Base-by-base conservation (phyloP, 2,329 filamentous ascomycete genomes). In the Neonectria sp. region DNA sequence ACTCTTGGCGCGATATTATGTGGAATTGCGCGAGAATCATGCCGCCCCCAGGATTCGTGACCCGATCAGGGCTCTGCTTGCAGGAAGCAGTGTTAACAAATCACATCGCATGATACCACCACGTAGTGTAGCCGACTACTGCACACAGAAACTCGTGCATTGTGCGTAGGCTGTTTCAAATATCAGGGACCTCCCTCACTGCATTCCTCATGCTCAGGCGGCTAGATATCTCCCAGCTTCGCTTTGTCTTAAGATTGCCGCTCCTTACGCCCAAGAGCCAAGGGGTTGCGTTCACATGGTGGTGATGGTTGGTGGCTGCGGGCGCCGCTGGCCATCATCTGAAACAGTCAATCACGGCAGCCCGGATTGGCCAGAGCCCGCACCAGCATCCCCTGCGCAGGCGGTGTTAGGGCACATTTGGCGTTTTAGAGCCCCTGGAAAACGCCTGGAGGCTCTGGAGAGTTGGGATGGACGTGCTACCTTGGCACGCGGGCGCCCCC, bases 271-370 rank as follows among this genome's bases (percentile, higher is more conserved):
- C 6, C 29, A 29, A 49, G 6, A 9, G 31, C 31, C 31, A 29
- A 15, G 49, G 49, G 49, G 49, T 11, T 25, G 24, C 25, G 48
- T 49, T 40, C 63, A 49, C 58, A 61, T 68, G 66, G 61, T n/a
- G 40, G 37, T 46, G 57, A 65, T 62, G 61, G 59, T 59, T 57
- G 67, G 68, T 65, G 68, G 63, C 21, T 73, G 72, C 69, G 72
- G 72, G 72, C 72, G 72, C 70, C 69, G 46, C 51, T 31, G 65
- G 60, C 56, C 60, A 56, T 46, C 65, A 59, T 69, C 58, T 68
- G 60, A 71, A 71, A 71, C 59, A 46, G 61, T 63, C 65, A 63
- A 63, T 73, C 58, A 37, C 52, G 25, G 49, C 55, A 12, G 48
- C 48, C 45, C 21, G 60, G 65, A 75, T 75, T 75, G 73, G 69